Evolutionary conservation across 768 basidiomycete genomes (phyloP), one percentile per base, ranked within the genome.

Genomic region (Suillus luteus): DNA sequence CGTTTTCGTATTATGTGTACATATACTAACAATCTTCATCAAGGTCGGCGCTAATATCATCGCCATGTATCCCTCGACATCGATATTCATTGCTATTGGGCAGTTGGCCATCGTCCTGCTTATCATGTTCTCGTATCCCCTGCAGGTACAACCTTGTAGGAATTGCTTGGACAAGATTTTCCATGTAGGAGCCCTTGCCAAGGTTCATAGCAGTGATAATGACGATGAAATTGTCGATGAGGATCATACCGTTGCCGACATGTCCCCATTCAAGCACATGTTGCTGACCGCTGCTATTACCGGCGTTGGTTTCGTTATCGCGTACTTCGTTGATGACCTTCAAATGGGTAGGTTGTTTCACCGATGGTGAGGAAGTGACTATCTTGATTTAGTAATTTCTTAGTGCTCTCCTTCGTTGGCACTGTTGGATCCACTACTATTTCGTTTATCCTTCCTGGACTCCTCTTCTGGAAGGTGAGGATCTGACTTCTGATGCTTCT

Each of bases 361-460:
- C 60, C 22, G 55, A 22, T 24, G 44, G 41, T n/a, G 17, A 27
- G 41, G 12, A 22, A 27, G 14, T 12, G 48, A 24, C 17, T 37
- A 41, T 35, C 33, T 61, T 75, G 63, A 76, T 55, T 55, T 19
- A 55, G 35, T 37, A 57, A 65, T 63, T 22, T n/a, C 57, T 3
- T 71, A 93, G 96, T 99, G 15, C 82, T 99, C 40, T 93, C 95
- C 5, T 97, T 99, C 72, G 96, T 99, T 43, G 97, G 97, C 1
- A 90, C 95, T 27, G 98, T 95, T 1, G 97, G 97, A 14, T 96
- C 94, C 15, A 97, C 96, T 31, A 96, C 95, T 22, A 94, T 99
- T 64, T 95, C 93, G 1, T 99, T 98, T 78, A 97, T 99, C 71
- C 83, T 97, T 41, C 96, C 95, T 0, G 95, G 94, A 2, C 77